phyloP scores from a whole-genome alignment of 108 stramenopile genomes.

The Schizochytrium sp. region DNA sequence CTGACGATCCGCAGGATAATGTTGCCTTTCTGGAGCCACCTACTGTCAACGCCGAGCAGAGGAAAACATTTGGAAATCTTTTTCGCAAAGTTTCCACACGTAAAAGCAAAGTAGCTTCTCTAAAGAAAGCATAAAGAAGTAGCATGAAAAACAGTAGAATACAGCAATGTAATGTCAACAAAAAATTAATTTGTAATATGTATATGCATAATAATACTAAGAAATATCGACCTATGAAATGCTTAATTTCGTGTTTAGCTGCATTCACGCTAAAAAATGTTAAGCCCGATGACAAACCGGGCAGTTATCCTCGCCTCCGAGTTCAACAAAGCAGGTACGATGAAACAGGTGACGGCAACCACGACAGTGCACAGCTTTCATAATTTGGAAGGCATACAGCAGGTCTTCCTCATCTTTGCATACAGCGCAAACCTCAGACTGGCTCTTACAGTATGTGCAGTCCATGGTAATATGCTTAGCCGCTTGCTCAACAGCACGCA shows the following conservation, averaged over 20 bases:
- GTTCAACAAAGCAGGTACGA: not conserved
- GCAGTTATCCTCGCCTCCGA: conserved; percentile 43
- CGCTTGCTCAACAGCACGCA: conserved; percentile 33
- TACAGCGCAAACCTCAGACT: not conserved
- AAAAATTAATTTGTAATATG: too few species aligned
- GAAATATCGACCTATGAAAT: too few species aligned
- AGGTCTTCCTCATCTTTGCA: not conserved
- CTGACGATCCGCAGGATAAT: not conserved
- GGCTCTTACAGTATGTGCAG: not conserved
- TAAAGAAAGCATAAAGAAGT: too few species aligned
- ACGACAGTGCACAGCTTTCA: not conserved
- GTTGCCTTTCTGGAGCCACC: not conserved
- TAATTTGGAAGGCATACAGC: not conserved
- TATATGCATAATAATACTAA: too few species aligned
- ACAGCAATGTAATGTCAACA: too few species aligned
- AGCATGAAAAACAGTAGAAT: too few species aligned
- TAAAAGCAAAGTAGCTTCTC: not conserved
- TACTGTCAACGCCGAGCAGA: not conserved
- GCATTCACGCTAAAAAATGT: too few species aligned
- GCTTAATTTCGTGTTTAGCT: too few species aligned
- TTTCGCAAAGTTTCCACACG: not conserved
- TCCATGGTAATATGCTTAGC: not conserved
- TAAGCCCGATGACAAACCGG: not conserved
- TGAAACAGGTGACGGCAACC: conserved; percentile 22
- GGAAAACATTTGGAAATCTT: not conserved